Evolutionary conservation across 2,329 filamentous ascomycete species (phyloP).

Genomic region (Paraphaeosphaeria minitans): DNA sequence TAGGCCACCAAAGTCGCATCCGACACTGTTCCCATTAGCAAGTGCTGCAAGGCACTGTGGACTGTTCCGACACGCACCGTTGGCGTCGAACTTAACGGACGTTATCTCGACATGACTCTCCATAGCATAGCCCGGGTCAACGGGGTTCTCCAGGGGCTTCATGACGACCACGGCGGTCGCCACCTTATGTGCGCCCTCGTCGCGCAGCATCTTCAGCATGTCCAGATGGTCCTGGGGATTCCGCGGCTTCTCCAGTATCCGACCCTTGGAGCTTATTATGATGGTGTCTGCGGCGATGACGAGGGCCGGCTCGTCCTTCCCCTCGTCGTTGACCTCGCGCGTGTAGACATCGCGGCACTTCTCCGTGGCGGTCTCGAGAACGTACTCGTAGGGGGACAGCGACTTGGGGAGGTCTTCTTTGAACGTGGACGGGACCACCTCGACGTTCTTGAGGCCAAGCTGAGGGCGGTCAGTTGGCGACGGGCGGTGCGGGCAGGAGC

Average conservation of each 20-base stretch:
- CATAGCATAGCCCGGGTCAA: constrained; percentile 83
- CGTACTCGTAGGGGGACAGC: constrained; percentile 86
- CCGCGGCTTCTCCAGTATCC: constrained; percentile 88
- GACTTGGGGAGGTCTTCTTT: constrained; percentile 92
- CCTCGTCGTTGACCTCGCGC: constrained; percentile 60
- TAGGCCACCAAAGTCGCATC: constrained; percentile 86
- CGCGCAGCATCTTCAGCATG: constrained; percentile 82
- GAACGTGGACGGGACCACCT: constrained; percentile 81
- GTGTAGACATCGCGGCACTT: constrained; percentile 80
- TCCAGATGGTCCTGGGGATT: constrained; percentile 78
- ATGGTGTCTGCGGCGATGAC: constrained; percentile 92
- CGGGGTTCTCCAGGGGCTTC: constrained; percentile 77
- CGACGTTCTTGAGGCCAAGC: constrained; percentile 80
- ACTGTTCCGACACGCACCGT: constrained; percentile 39
- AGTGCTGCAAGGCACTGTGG: background rate
- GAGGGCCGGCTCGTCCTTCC: constrained; percentile 73
- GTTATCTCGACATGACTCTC: constrained; percentile 88
- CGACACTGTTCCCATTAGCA: constrained; percentile 52
- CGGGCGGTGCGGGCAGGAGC: background rate
- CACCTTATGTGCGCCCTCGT: constrained; percentile 78
- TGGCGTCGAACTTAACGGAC: constrained; percentile 80
- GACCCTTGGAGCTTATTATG: constrained; percentile 75
- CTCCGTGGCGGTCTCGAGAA: constrained; percentile 79
- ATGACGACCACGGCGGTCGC: constrained; percentile 86
- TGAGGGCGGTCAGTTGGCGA: constrained; percentile 43